Percentiles rank a stretch among this genome's conserved stretches.
Conservation (phyloP, 176 grass and related monocot species). For the Lolium multiflorum region DNA sequence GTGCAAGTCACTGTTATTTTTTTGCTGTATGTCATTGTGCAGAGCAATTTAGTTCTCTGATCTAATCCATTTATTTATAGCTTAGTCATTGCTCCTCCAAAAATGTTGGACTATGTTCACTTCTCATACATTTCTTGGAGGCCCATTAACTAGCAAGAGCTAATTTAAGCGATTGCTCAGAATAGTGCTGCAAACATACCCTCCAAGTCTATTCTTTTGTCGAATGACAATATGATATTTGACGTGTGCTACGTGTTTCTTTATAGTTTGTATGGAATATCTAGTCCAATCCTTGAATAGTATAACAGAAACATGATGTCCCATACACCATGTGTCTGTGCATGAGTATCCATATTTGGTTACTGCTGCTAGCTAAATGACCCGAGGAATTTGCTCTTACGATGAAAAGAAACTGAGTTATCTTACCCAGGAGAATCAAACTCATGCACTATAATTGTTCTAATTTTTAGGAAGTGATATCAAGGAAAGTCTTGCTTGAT, state of each 20-base stretch:
- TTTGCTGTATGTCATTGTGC: background rate
- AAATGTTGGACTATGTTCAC: background rate
- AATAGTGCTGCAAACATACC: background rate
- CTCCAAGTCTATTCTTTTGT: background rate
- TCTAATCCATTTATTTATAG: background rate
- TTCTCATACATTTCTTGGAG: background rate
- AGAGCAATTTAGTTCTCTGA: background rate
- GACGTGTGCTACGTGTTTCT: background rate
- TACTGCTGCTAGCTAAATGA: constrained; percentile 2
- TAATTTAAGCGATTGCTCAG: background rate
- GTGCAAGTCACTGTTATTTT: background rate
- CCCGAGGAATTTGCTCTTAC: background rate
- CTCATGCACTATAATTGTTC: background rate
- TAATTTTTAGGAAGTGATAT: constrained; percentile 77
- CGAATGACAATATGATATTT: background rate
- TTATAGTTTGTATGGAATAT: background rate
- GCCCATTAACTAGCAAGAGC: background rate
- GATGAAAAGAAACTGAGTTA: background rate
- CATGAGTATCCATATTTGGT: background rate
- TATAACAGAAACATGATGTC: constrained; percentile 25
- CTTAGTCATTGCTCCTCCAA: background rate
- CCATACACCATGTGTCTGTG: background rate
- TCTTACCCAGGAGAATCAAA: constrained; percentile 7
- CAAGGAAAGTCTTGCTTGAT: constrained; percentile 79
- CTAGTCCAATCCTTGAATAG: background rate